These are phyloP conservation scores for Pseudonitzschia pungens DNA, from an alignment of 108 stramenopile species.

Conservation along the genomic window DNA sequence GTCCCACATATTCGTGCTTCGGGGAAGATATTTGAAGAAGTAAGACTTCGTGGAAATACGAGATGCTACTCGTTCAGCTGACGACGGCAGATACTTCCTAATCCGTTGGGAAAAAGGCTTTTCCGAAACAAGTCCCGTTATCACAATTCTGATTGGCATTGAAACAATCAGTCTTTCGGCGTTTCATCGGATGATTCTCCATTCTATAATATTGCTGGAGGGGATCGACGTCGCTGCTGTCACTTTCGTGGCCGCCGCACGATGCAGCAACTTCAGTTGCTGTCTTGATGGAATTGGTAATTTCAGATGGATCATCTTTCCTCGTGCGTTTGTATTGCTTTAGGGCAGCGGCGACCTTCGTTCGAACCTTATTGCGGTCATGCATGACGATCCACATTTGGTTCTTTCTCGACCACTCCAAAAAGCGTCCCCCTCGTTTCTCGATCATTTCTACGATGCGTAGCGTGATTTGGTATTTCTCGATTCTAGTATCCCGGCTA, in stretches of 20 bases:
- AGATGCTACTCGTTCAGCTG: too few species aligned
- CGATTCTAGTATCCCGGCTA: neutral
- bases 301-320: neutral
- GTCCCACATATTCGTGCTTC: too few species aligned
- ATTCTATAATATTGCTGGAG: neutral
- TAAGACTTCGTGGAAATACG: too few species aligned
- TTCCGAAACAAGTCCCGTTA: neutral
- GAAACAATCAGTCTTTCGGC: neutral
- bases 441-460: neutral
- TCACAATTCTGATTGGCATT: too few species aligned
- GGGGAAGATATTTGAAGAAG: too few species aligned
- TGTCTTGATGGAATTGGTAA: too few species aligned
- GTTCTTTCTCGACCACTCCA: neutral
- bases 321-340: constrained; percentile 1
- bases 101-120: neutral
- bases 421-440: neutral
- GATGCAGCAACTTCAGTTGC: neutral
- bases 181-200: neutral
- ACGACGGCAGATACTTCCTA: neutral
- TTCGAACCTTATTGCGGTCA: neutral
- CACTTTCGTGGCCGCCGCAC: neutral
- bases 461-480: neutral
- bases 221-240: neutral
- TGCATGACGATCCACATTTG: neutral
- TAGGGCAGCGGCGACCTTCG: neutral